Evolutionary conservation across 78 protist genomes (phyloP).

Genomic region (Speleostelium caveatum): DNA sequence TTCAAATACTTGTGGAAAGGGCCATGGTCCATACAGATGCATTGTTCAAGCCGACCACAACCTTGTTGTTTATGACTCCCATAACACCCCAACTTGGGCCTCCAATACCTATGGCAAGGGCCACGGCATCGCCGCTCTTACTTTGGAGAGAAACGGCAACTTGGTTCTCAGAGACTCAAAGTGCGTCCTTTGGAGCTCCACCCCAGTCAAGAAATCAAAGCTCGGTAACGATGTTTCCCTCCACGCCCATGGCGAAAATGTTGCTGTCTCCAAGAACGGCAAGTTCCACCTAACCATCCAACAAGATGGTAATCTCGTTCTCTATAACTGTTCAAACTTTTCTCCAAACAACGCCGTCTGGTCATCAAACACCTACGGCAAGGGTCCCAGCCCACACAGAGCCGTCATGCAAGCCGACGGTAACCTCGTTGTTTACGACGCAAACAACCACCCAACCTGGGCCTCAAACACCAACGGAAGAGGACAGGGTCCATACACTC

Average conservation of each 20-base stretch:
- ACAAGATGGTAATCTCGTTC: slow-evolving; percentile 11
- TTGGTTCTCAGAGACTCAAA: neutral
- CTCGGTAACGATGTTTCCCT: no score
- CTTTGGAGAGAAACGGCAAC: no score
- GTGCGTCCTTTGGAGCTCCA: no score
- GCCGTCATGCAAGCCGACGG: slow-evolving; percentile 49
- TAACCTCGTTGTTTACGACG: slow-evolving; percentile 30
- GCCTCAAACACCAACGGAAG: neutral
- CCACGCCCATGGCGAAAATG: no score
- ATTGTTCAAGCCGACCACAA: no score
- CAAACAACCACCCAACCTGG: slow-evolving; percentile 32
- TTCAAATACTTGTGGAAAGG: no score
- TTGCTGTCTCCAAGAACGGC: no score
- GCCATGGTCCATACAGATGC: no score
- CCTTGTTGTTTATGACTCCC: no score
- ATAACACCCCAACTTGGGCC: neutral
- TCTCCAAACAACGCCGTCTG: slow-evolving; percentile 6
- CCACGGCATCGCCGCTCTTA: no score
- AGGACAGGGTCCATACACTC: slow-evolving; percentile 23
- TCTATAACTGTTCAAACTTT: neutral
- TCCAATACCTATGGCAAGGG: slow-evolving; percentile 5
- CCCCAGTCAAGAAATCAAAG: no score
- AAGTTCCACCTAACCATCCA: no score
- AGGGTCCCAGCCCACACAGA: slow-evolving; percentile 19
- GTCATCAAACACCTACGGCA: slow-evolving; percentile 2